phyloP scores from a whole-genome alignment of 2,329 filamentous ascomycete species.

The Blumeria hordei region DNA sequence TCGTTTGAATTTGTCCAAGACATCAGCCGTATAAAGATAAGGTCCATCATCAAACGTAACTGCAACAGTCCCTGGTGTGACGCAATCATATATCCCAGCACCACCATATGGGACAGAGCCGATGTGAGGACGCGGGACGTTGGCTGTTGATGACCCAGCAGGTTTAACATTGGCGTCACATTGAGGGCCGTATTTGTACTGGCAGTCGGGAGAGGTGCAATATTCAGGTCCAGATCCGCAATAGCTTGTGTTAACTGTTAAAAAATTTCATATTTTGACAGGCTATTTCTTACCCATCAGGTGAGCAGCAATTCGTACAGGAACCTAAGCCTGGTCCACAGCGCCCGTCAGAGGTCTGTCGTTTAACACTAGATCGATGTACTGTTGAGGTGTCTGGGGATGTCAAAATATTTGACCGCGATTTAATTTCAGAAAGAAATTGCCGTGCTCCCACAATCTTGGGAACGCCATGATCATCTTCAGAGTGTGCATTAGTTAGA shows the following conservation, averaged over 20 bases:
- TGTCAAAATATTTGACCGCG: conserved; percentile 5
- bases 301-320: conserved; percentile 12
- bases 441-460: conserved; percentile 9
- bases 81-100: conserved; percentile 29
- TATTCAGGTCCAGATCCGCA: conserved; percentile 19
- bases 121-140: conserved; percentile 23
- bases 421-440: conserved; percentile 10
- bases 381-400: conserved; percentile 1
- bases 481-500: conserved; percentile 7
- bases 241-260: conserved; percentile 5
- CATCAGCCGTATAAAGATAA: conserved; percentile 36
- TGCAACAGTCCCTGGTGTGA: conserved; percentile 31
- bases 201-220: conserved; percentile 36
- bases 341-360: conserved; percentile 6
- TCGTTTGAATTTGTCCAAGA: conserved; percentile 32
- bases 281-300: conserved; percentile 9
- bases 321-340: conserved; percentile 11
- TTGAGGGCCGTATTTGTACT: conserved; percentile 32
- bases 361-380: neutral
- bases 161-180: conserved; percentile 34
- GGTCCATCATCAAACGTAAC: conserved; percentile 46
- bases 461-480: conserved; percentile 6
- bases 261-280: neutral
- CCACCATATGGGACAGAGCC: conserved; percentile 32
- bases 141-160: conserved; percentile 28